A percentile compares a stretch with the other conserved stretches of the same genome.
Conservation (phyloP, 225 moss, liverwort and hornwort genomes). For the Pleurozium schreberi region DNA sequence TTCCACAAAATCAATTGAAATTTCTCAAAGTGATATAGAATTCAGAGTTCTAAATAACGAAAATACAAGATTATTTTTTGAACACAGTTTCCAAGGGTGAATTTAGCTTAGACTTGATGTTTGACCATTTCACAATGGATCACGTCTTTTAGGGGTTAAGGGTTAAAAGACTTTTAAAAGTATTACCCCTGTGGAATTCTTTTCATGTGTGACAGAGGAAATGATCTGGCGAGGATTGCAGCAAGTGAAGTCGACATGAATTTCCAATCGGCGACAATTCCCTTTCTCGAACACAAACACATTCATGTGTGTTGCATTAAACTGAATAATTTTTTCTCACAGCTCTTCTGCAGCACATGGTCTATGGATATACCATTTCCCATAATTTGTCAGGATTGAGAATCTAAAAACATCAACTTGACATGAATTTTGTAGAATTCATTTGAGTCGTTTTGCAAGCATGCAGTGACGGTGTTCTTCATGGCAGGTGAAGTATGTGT, state of each 20-base stretch:
- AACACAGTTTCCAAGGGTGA: too few relatives aligned
- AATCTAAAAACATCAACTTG: background rate
- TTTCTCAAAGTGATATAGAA: too few relatives aligned
- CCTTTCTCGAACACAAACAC: constrained; percentile 62
- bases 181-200: too few relatives aligned
- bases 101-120: too few relatives aligned
- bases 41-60: too few relatives aligned
- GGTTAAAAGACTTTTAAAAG: too few relatives aligned
- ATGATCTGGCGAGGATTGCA: constrained; percentile 65
- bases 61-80: too few relatives aligned
- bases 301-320: constrained; percentile 3
- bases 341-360: background rate
- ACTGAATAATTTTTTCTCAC: too few relatives aligned
- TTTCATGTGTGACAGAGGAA: constrained; percentile 27
- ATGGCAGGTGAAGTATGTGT: constrained; percentile 74
- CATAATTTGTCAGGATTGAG: background rate
- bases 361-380: background rate
- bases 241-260: constrained; percentile 70
- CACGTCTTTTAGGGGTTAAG: too few relatives aligned
- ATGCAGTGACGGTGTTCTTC: background rate
- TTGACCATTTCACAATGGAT: too few relatives aligned
- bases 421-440: background rate
- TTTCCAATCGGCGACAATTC: constrained; percentile 65
- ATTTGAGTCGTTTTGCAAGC: background rate
- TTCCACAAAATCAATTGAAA: too few relatives aligned